A percentile compares a stretch with the other conserved stretches of the same genome.
These are phyloP conservation scores for Ajuga reptans DNA, from an alignment of 305 asterid species.

Conservation along the genomic window DNA sequence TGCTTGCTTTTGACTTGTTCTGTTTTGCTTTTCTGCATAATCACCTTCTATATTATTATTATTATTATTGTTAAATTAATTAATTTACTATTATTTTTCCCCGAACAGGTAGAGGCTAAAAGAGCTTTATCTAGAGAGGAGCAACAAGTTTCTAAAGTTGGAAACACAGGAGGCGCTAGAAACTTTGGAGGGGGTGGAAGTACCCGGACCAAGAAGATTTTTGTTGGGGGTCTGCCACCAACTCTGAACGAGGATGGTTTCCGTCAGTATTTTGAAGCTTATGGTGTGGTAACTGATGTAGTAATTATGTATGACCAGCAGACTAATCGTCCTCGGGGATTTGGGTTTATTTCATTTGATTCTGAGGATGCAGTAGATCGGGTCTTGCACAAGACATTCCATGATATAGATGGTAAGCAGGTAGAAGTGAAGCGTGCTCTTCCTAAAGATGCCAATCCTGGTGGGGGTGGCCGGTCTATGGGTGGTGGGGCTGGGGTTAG, in stretches of 20 bases:
- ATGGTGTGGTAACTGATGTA: constrained; percentile 68
- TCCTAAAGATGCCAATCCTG: constrained; percentile 67
- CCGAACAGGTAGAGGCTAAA: constrained; percentile 69
- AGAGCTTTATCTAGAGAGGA: constrained; percentile 80
- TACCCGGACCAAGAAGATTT: constrained; percentile 63
- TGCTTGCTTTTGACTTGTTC: no score
- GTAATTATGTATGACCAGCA: constrained; percentile 80
- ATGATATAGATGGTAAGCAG: constrained; percentile 68
- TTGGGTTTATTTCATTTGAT: constrained; percentile 80
- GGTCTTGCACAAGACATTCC: constrained; percentile 71
- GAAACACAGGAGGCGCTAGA: constrained; percentile 41
- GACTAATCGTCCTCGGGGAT: constrained; percentile 84
- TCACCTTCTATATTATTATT: no score
- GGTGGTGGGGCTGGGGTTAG: no score
- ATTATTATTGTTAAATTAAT: no score
- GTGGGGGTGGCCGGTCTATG: constrained; percentile 47
- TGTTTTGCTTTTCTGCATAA: no score
- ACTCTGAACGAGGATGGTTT: constrained; percentile 62
- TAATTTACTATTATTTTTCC: background rate
- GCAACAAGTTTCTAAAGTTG: constrained; percentile 58
- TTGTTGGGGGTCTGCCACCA: constrained; percentile 83
- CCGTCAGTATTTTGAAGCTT: constrained; percentile 62
- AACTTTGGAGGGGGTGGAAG: constrained; percentile 56
- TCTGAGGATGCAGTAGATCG: constrained; percentile 84
- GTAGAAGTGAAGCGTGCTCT: constrained; percentile 88